Conservation (phyloP, 2,329 filamentous ascomycete genomes). For the Tothia fuscella region DNA sequence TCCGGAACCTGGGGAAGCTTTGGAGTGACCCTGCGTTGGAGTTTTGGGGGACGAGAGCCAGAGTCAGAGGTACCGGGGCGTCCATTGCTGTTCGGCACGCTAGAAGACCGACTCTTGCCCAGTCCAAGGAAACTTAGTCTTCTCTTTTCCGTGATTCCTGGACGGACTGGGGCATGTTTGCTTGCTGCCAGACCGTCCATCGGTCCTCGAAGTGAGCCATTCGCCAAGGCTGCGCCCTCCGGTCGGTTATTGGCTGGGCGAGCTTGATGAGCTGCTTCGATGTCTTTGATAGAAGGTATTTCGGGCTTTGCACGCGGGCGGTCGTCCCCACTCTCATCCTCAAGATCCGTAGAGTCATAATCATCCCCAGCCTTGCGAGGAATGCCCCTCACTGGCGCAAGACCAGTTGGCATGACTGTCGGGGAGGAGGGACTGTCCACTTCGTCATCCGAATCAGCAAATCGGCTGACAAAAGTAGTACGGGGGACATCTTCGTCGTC, state of each 20-base stretch:
- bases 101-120: conserved; percentile 36
- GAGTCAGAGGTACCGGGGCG: conserved; percentile 18
- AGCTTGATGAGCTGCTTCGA: conserved; percentile 21
- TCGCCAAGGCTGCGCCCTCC: conserved; percentile 22
- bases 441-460: conserved; percentile 37
- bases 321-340: conserved; percentile 28
- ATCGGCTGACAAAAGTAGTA: conserved; percentile 33
- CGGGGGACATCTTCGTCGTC: conserved; percentile 42
- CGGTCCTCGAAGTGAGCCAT: conserved; percentile 28
- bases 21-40: conserved; percentile 35
- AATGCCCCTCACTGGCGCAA: conserved; percentile 47
- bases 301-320: conserved; percentile 16
- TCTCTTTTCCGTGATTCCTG: conserved; percentile 27
- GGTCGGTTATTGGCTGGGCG: conserved; percentile 15
- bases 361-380: conserved; percentile 40
- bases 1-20: conserved; percentile 20
- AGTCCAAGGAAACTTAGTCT: conserved; percentile 35
- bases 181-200: neutral
- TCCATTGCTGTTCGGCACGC: conserved; percentile 14
- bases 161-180: conserved; percentile 12
- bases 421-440: conserved; percentile 40
- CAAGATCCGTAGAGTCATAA: conserved; percentile 43
- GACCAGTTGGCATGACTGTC: conserved; percentile 23
- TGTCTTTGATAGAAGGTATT: conserved; percentile 34
- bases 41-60: conserved; percentile 25